These are phyloP conservation scores for Sordaria brevicollis DNA, from an alignment of 495 filamentous ascomycete genomes.

Conservation along the genomic window DNA sequence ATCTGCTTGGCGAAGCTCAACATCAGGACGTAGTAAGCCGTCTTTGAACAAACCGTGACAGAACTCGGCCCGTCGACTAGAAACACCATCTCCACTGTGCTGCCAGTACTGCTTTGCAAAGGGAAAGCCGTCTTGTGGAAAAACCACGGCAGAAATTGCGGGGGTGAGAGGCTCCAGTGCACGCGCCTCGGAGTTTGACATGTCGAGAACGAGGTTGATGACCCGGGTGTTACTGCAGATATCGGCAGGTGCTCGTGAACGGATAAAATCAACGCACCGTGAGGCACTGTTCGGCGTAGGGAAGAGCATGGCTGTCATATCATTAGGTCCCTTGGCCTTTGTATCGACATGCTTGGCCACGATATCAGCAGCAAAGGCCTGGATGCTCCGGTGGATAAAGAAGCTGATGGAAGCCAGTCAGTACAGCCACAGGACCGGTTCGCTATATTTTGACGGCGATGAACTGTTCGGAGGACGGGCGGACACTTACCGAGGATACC, in stretches of 20 bases:
- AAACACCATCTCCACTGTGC: conserved; percentile 89
- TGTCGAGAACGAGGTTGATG: conserved; percentile 53
- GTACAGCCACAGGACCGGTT: neutral
- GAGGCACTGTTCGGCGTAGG: conserved; percentile 55
- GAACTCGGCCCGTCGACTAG: conserved; percentile 84
- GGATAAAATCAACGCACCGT: conserved; percentile 64
- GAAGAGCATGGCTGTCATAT: conserved; percentile 57
- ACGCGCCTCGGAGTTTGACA: conserved; percentile 39
- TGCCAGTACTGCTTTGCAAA: conserved; percentile 92
- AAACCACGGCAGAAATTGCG: conserved; percentile 60
- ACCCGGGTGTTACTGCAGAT: conserved; percentile 44
- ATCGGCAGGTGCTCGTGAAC: conserved; percentile 39
- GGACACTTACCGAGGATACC: conserved; percentile 66
- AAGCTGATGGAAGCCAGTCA: conserved; percentile 44
- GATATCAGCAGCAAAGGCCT: conserved; percentile 59
- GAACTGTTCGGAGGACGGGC: neutral
- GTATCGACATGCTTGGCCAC: conserved; percentile 50
- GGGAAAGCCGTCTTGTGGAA: conserved; percentile 49
- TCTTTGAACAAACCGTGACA: conserved; percentile 66
- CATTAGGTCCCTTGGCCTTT: conserved; percentile 33
- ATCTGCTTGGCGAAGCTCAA: conserved; percentile 8
- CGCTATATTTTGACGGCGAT: neutral
- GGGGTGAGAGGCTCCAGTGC: conserved; percentile 28
- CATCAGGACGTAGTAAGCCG: conserved; percentile 52
- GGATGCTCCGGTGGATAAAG: conserved; percentile 80